Base-by-base conservation (phyloP, 1,284 basidiomycete genomes). In the Athelia psychrophila region DNA sequence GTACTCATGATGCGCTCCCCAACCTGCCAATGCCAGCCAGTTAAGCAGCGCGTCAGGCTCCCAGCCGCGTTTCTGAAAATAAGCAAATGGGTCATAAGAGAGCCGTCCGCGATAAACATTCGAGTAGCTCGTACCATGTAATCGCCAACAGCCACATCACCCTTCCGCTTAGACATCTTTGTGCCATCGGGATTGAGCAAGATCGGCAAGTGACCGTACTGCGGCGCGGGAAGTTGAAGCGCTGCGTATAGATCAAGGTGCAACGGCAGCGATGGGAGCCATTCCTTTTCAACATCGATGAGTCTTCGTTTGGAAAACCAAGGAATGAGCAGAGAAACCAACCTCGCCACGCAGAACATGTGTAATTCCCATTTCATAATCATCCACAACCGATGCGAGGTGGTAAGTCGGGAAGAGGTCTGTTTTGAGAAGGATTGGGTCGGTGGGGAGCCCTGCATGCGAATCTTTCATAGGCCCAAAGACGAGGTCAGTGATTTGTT, bases 361-460 rank as follows among this genome's bases (percentile, higher is more conserved):
- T 0, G 93, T 93, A 44, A 99, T 94, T 1, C 85, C 85, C 97
- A 99, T 99, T 59, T 88, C 84, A 61, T 94, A 84, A 69, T 99
- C 97, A 58, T 99, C 97, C 0, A 97, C 92, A 0, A 99, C 92
- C 27, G 86, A 95, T 0, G 97, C 96, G 2, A 99, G 81, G 59
- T 99, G 97, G 65, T 99, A 99, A 0, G 97, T 99, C 1, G 97
- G 97, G 68, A 91, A 96, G 0, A 84, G 77, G 66, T 99, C 95
- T 1, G 89, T 88, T 70, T 99, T 99, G 57, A 98, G 75, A 1
- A 99, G 73, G 49, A 99, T 84, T 12, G 95, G 94, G 65, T 99
- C 96, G 27, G 95, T 97, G 10, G 86, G 81, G 0, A 91, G 69
- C 0, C 87, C 91, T 10, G 81, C 78, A 59, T 89, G 87, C 0